A percentile compares a stretch with the other conserved stretches of the same genome.
phyloP scores from a whole-genome alignment of 495 filamentous ascomycete genomes.

The Choiromyces venosus region DNA sequence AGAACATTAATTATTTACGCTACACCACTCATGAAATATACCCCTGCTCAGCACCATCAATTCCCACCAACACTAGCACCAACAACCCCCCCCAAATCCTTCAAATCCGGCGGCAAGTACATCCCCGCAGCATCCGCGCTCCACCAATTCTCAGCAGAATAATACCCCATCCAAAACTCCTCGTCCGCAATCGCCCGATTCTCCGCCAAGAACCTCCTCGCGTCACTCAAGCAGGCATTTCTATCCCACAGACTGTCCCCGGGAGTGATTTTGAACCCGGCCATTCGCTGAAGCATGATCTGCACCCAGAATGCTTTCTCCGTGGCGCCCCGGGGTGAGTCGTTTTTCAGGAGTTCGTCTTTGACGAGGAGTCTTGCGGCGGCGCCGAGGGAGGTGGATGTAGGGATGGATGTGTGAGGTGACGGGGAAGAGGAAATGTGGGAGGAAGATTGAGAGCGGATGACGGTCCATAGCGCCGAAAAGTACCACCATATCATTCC shows the following conservation, averaged over 20 bases:
- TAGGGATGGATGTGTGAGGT: background rate
- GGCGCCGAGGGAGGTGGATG: background rate
- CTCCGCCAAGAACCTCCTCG: conserved; percentile 17
- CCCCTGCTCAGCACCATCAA: background rate
- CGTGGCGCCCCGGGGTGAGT: conserved; percentile 12
- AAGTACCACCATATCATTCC: conserved; percentile 19
- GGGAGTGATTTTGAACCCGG: conserved; percentile 1
- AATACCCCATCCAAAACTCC: conserved; percentile 24
- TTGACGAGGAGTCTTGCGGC: conserved; percentile 17
- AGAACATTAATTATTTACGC: background rate
- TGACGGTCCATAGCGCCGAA: conserved; percentile 11
- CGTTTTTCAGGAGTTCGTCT: conserved; percentile 7
- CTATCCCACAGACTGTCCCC: background rate
- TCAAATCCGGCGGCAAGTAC: conserved; percentile 29
- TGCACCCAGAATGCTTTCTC: conserved; percentile 26
- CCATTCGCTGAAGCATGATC: conserved; percentile 13
- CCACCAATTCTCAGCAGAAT: conserved; percentile 25
- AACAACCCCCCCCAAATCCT: conserved; percentile 9
- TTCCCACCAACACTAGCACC: background rate
- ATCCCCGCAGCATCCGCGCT: conserved; percentile 19
- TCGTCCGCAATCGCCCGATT: conserved; percentile 17
- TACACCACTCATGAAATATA: background rate
- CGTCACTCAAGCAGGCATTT: background rate
- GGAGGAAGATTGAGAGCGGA: background rate
- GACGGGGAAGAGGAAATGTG: background rate